These are phyloP conservation scores for Leccinum ochraceum DNA, from an alignment of 768 basidiomycete species.

Conservation along the genomic window DNA sequence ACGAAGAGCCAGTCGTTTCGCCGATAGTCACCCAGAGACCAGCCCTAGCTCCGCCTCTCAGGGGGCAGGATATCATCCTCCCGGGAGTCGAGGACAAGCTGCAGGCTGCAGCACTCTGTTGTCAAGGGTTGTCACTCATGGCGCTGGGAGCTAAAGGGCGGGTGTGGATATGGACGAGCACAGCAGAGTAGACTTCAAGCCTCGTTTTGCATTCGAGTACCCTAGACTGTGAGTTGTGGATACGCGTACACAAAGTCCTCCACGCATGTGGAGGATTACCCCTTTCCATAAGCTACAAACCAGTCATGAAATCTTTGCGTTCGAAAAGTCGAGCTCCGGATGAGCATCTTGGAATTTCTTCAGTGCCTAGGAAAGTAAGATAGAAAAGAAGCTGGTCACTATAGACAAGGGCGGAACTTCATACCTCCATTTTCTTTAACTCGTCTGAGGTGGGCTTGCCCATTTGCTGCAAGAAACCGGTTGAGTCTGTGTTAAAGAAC, in stretches of 20 bases:
- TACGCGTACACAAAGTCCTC: neutral
- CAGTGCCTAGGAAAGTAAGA: constrained; percentile 53
- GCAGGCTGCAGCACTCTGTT: constrained; percentile 44
- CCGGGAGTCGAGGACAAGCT: constrained; percentile 27
- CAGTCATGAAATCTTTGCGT: constrained; percentile 77
- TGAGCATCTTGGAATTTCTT: constrained; percentile 88
- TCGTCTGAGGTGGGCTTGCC: constrained; percentile 96
- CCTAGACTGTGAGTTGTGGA: neutral
- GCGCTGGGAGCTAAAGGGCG: constrained; percentile 22
- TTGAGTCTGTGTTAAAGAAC: neutral
- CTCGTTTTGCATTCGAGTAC: neutral
- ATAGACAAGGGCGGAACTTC: constrained; percentile 9
- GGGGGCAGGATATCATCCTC: constrained; percentile 26
- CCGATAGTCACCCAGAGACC: constrained; percentile 2
- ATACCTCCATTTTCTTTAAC: constrained; percentile 86
- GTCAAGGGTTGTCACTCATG: constrained; percentile 38
- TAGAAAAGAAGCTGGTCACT: neutral
- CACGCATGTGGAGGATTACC: neutral
- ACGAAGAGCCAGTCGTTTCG: constrained; percentile 16
- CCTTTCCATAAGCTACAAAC: neutral
- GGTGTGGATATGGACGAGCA: constrained; percentile 29
- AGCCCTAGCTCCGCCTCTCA: constrained; percentile 19
- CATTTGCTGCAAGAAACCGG: constrained; percentile 63
- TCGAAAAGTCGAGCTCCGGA: constrained; percentile 93
- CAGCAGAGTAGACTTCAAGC: constrained; percentile 13